A percentile compares a stretch with the other conserved stretches of the same genome.
These are phyloP conservation scores for Arachnomyces sp. DNA, from an alignment of 2,329 filamentous ascomycete species.

Conservation along the genomic window DNA sequence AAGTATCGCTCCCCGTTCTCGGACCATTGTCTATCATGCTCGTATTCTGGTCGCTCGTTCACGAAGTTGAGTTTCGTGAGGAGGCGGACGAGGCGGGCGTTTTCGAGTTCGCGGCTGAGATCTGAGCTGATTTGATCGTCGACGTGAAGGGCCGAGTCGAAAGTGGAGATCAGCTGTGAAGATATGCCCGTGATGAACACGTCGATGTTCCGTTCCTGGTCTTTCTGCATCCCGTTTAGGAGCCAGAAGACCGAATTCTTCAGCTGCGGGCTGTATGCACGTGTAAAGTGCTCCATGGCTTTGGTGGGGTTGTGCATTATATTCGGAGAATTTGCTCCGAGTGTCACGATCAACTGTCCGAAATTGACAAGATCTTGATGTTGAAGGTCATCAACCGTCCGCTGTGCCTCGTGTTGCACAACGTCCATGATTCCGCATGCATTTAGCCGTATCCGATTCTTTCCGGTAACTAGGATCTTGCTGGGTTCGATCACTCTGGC, in stretches of 20 bases:
- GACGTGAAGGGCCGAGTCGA: conserved; percentile 72
- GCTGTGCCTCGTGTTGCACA: conserved; percentile 67
- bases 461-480: conserved; percentile 85
- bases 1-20: conserved; percentile 90
- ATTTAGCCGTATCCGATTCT: conserved; percentile 79
- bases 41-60: conserved; percentile 82
- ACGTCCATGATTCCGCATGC: conserved; percentile 88
- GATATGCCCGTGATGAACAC: conserved; percentile 73
- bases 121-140: conserved; percentile 67
- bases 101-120: conserved; percentile 76
- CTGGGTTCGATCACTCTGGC: conserved; percentile 78
- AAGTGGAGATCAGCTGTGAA: conserved; percentile 63
- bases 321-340: conserved; percentile 62
- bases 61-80: conserved; percentile 77
- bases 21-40: conserved; percentile 71
- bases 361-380: conserved; percentile 81
- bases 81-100: conserved; percentile 73
- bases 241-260: conserved; percentile 78
- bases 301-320: conserved; percentile 58
- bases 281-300: conserved; percentile 66
- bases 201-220: conserved; percentile 63
- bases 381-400: conserved; percentile 67
- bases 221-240: conserved; percentile 56
- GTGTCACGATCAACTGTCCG: conserved; percentile 72
- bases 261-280: conserved; percentile 69